These are phyloP conservation scores for Talaromyces sp. DNA, from an alignment of 2,329 filamentous ascomycete genomes.

Conservation along the genomic window DNA sequence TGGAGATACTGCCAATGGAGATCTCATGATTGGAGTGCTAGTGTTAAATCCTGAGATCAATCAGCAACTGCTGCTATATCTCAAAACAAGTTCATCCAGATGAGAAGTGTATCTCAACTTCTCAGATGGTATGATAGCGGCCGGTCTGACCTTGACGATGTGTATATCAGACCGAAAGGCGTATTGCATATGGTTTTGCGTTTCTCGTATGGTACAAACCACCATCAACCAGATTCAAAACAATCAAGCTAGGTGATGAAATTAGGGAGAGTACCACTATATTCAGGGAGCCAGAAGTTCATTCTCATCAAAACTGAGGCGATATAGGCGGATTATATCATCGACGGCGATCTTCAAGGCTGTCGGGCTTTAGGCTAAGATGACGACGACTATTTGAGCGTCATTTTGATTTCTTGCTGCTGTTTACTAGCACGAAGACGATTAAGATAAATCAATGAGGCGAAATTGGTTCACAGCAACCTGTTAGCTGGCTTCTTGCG, in stretches of 20 bases:
- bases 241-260: not conserved
- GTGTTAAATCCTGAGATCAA: not conserved
- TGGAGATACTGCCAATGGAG: constrained; percentile 36
- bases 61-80: too few species aligned
- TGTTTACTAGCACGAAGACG: not conserved
- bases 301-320: not conserved
- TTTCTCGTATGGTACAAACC: not conserved
- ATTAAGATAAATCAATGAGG: not conserved
- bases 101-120: not conserved
- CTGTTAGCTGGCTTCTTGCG: not conserved
- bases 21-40: constrained; percentile 35
- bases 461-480: not conserved
- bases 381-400: constrained; percentile 2
- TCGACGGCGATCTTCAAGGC: not conserved
- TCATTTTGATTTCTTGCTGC: not conserved
- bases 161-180: not conserved
- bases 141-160: not conserved
- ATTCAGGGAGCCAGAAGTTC: not conserved
- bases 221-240: not conserved
- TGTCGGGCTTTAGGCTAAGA: not conserved
- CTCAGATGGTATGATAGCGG: not conserved
- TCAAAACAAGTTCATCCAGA: not conserved
- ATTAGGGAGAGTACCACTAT: not conserved
- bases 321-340: constrained; percentile 5
- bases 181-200: not conserved